phyloP scores from a whole-genome alignment of 73 alveolate genomes.

The Tetrahymena thermophila region DNA sequence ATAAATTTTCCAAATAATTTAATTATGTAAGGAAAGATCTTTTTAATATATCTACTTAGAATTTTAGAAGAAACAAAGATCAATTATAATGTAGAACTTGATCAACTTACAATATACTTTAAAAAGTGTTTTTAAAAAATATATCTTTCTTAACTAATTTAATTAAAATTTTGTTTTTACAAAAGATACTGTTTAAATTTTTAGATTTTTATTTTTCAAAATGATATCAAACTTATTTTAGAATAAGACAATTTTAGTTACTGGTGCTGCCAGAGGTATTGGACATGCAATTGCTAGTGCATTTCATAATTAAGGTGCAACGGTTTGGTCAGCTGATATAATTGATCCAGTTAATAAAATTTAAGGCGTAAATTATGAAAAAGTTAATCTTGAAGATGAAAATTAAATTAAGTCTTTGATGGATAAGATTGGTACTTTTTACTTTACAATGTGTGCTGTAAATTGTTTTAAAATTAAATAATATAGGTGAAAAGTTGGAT shows the following conservation, averaged over 20 bases:
- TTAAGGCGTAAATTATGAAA: not conserved
- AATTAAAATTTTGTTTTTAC: not conserved
- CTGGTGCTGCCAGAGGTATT: not conserved
- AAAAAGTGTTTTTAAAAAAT: not conserved
- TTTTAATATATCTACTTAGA: not conserved
- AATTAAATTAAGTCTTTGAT: not conserved
- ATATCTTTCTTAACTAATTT: not conserved
- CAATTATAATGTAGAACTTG: not conserved
- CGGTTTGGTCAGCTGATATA: not conserved
- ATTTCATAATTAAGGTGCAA: not conserved
- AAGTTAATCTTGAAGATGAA: not conserved
- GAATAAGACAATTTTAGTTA: not conserved
- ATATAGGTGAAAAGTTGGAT: not conserved
- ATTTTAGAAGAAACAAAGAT: not conserved
- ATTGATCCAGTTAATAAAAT: not conserved
- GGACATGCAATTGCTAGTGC: not conserved
- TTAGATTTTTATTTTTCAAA: not conserved
- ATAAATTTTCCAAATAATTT: not conserved
- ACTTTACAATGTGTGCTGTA: not conserved
- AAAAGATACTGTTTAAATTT: too few species aligned
- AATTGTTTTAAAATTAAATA: not conserved
- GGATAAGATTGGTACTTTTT: not conserved
- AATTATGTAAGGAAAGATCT: not conserved
- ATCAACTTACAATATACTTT: not conserved
- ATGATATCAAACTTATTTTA: not conserved